Conservation (phyloP, 495 filamentous ascomycete species). For the Extremus antarcticus region DNA sequence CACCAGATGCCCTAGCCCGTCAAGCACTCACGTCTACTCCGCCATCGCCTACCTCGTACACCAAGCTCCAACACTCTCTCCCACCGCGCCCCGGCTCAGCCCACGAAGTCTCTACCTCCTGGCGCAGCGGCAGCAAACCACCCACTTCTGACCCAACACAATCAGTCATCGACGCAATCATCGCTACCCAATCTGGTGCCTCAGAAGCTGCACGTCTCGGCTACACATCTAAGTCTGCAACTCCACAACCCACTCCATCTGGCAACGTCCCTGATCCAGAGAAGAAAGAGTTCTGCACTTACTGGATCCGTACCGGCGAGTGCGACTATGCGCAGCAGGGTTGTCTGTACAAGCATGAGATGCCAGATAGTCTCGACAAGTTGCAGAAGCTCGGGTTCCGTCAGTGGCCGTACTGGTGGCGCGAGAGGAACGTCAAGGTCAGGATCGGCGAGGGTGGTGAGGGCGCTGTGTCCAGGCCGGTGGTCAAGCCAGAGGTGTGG, state of each 20-base stretch:
- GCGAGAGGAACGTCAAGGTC: conserved; percentile 31
- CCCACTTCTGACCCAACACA: conserved; percentile 5
- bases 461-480: neutral
- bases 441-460: neutral
- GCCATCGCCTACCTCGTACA: neutral
- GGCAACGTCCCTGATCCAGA: conserved; percentile 22
- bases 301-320: conserved; percentile 73
- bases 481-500: neutral
- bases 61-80: neutral
- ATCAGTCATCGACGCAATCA: conserved; percentile 18
- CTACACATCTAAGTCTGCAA: neutral
- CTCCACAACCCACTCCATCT: conserved; percentile 20
- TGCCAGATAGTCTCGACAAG: conserved; percentile 53
- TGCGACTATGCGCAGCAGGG: conserved; percentile 80
- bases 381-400: conserved; percentile 53
- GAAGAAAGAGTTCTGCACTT: conserved; percentile 72
- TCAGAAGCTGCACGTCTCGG: conserved; percentile 3
- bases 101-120: conserved; percentile 9
- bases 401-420: conserved; percentile 46
- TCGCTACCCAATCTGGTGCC: conserved; percentile 8
- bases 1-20: conserved; percentile 16
- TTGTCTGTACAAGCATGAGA: conserved; percentile 78
- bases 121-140: conserved; percentile 7
- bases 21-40: conserved; percentile 3
- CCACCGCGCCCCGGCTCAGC: conserved; percentile 2